Percentiles rank a stretch among this genome's conserved stretches.
Evolutionary conservation across 495 filamentous ascomycete species (phyloP).

Genomic region (Durotheca rogersii): DNA sequence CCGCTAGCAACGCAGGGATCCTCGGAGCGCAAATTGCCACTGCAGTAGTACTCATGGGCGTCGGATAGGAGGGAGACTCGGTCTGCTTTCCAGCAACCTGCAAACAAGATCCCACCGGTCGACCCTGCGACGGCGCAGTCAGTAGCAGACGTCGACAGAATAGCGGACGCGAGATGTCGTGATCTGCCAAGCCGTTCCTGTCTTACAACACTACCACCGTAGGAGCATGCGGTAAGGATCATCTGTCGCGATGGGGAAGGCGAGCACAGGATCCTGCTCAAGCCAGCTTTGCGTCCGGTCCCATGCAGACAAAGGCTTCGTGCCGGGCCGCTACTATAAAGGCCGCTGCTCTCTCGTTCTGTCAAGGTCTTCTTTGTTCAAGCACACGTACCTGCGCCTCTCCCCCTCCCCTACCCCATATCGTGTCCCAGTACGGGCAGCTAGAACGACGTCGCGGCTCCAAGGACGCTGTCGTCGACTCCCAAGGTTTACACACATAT

Average conservation of each 20-base stretch:
- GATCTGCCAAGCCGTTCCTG: constrained; percentile 29
- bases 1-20: constrained; percentile 24
- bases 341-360: not conserved
- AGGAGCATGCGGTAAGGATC: constrained; percentile 25
- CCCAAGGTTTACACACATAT: too few species aligned
- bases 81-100: too few species aligned
- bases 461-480: too few species aligned
- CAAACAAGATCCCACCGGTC: too few species aligned
- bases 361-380: too few species aligned
- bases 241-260: constrained; percentile 14
- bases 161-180: constrained; percentile 27
- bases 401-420: too few species aligned
- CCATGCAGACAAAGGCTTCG: constrained; percentile 1
- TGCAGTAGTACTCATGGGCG: constrained; percentile 3
- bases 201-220: constrained; percentile 16
- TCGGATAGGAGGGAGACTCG: not conserved
- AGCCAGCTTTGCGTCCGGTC: constrained; percentile 9
- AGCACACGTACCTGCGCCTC: too few species aligned
- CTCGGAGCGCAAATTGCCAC: constrained; percentile 2
- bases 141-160: too few species aligned
- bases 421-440: too few species aligned
- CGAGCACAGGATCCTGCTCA: constrained; percentile 5
- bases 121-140: too few species aligned
- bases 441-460: too few species aligned
- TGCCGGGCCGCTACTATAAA: constrained; percentile 22